A percentile compares a stretch with the other conserved stretches of the same genome.
These are phyloP conservation scores for Backusella circina DNA, from an alignment of 192 early-diverging fungal genomes.

Conservation along the genomic window DNA sequence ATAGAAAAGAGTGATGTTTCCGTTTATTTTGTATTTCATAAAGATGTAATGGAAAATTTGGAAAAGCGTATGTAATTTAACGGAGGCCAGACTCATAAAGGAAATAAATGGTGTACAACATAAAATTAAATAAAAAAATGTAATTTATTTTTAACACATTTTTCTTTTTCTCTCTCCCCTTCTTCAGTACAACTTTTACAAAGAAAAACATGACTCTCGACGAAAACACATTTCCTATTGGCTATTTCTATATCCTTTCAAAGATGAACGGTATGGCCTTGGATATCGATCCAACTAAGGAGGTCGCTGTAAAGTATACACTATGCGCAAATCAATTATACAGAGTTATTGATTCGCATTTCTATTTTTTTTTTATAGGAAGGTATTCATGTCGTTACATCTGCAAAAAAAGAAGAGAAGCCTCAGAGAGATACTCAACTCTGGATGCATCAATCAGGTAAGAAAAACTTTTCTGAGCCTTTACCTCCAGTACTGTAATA, in stretches of 20 bases:
- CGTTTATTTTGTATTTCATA: background rate
- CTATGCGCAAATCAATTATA: background rate
- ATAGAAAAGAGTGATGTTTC: background rate
- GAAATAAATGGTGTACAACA: background rate
- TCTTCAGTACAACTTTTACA: background rate
- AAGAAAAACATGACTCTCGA: slow-evolving; percentile 10
- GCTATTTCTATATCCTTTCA: slow-evolving; percentile 24
- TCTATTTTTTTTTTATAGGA: background rate
- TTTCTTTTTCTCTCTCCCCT: background rate
- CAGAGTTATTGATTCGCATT: background rate
- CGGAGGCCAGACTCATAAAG: background rate
- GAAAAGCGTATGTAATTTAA: background rate
- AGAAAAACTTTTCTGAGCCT: background rate
- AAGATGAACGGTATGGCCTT: slow-evolving; percentile 13
- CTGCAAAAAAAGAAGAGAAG: background rate
- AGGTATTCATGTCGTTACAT: background rate
- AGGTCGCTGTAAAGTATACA: background rate
- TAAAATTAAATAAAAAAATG: background rate
- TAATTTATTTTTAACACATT: background rate
- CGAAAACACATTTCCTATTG: slow-evolving; percentile 9
- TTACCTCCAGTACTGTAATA: background rate
- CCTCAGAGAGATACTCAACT: slow-evolving; percentile 9
- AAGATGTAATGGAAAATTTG: background rate
- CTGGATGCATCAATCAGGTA: slow-evolving; percentile 24
- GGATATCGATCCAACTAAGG: slow-evolving; percentile 11